Conservation (phyloP, 148 eudicot species). For the Salicornia ramosissima region DNA sequence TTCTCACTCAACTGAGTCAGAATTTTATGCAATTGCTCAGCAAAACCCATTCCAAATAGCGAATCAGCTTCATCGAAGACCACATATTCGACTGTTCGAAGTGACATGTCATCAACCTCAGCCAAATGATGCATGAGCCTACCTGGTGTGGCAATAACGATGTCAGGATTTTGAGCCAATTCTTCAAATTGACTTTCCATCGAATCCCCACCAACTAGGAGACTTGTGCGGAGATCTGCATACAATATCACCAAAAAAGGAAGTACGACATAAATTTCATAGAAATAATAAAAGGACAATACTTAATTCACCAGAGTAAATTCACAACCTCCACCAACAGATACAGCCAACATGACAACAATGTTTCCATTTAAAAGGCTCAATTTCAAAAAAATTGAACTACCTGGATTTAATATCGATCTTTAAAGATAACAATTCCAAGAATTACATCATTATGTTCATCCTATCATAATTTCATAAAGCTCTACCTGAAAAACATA, state of each 20-base stretch:
- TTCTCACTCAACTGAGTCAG: conserved; percentile 69
- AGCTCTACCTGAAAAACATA: too few species aligned
- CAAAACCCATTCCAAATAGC: conserved; percentile 93
- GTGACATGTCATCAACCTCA: conserved; percentile 90
- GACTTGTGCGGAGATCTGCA: conserved; percentile 87
- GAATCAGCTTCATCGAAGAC: conserved; percentile 99
- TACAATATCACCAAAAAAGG: background rate
- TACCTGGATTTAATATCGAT: background rate
- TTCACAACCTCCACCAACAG: too few species aligned
- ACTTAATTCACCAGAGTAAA: too few species aligned
- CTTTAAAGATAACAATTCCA: background rate
- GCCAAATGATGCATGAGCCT: conserved; percentile 93
- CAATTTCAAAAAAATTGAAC: background rate
- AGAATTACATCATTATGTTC: background rate
- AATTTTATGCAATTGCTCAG: conserved; percentile 79
- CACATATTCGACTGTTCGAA: conserved; percentile 80
- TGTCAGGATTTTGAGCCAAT: conserved; percentile 82
- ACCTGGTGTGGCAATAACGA: conserved; percentile 95
- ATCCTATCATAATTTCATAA: background rate
- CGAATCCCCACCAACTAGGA: conserved; percentile 96
- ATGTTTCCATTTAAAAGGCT: background rate
- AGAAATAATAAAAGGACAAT: too few species aligned
- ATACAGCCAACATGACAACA: background rate
- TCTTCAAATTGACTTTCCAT: conserved; percentile 98
- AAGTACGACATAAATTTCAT: background rate